phyloP scores from a whole-genome alignment of 177 flowering plant species.

The Vitis hybrid region DNA sequence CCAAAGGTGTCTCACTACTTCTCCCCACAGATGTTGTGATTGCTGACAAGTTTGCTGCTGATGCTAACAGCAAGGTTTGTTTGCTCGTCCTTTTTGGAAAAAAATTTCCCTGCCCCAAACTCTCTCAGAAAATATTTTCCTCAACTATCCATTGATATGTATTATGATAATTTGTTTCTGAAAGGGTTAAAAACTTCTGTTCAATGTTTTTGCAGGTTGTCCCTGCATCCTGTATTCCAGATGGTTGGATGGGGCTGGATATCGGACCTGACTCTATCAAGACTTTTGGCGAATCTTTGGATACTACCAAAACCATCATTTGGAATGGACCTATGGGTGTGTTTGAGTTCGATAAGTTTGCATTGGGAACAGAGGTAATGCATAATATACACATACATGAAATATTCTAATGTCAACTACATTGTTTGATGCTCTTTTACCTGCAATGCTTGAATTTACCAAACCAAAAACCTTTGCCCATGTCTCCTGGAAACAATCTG shows the following conservation, averaged over 20 bases:
- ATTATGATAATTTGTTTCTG: not conserved
- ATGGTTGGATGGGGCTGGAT: constrained; percentile 95
- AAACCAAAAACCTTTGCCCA: too few species aligned
- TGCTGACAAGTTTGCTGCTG: constrained; percentile 87
- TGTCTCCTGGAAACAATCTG: too few species aligned
- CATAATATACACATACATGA: not conserved
- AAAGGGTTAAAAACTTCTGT: not conserved
- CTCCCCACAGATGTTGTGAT: constrained; percentile 82
- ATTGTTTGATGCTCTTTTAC: too few species aligned
- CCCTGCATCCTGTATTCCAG: constrained; percentile 67
- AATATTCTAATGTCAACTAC: too few species aligned
- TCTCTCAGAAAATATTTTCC: too few species aligned
- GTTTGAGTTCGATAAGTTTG: constrained; percentile 80
- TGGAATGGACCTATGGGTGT: constrained; percentile 98
- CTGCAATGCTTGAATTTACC: too few species aligned
- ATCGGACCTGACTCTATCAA: constrained; percentile 79
- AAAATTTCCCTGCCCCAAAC: too few species aligned
- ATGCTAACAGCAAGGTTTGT: constrained; percentile 88
- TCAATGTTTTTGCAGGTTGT: constrained; percentile 46
- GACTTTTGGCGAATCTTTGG: constrained; percentile 66
- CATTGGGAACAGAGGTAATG: constrained; percentile 41
- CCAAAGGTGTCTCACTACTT: constrained; percentile 75
- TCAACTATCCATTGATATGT: too few species aligned
- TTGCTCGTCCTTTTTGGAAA: not conserved
- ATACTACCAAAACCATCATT: constrained; percentile 67